phyloP scores from a whole-genome alignment of 768 basidiomycete species.

The Fomitopsis serialis region DNA sequence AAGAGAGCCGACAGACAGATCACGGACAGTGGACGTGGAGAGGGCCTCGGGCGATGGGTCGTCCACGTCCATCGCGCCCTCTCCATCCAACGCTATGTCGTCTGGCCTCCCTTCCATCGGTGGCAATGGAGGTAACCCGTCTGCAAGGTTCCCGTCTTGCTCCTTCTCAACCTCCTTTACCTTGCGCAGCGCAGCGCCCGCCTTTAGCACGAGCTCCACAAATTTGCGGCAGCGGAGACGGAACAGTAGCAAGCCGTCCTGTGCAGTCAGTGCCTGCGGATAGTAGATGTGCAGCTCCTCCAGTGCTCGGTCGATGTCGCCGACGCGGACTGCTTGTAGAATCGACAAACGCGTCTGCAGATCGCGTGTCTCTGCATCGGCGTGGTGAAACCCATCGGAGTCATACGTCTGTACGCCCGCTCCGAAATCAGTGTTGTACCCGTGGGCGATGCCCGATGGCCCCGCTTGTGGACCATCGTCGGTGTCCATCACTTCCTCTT shows the following conservation, averaged over 20 bases:
- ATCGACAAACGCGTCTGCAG: constrained; percentile 68
- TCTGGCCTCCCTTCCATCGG: constrained; percentile 13
- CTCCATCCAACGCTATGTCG: constrained; percentile 32
- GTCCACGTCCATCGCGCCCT: constrained; percentile 56
- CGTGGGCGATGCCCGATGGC: background rate
- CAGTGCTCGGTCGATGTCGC: constrained; percentile 69
- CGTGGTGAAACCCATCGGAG: background rate
- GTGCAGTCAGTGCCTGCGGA: constrained; percentile 59
- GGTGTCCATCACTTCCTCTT: constrained; percentile 11
- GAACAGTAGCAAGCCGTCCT: constrained; percentile 70
- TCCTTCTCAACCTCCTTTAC: constrained; percentile 39
- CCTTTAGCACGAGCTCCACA: constrained; percentile 73
- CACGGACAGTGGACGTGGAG: constrained; percentile 3
- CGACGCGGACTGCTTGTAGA: constrained; percentile 60
- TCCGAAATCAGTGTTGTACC: background rate
- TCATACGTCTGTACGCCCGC: background rate
- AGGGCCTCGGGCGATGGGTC: constrained; percentile 31
- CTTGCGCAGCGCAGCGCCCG: constrained; percentile 63
- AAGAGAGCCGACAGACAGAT: constrained; percentile 1
- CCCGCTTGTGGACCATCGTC: constrained; percentile 8
- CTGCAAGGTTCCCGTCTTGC: background rate
- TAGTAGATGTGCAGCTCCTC: constrained; percentile 48
- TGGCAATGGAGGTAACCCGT: background rate
- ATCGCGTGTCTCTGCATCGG: constrained; percentile 36
- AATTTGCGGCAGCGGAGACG: constrained; percentile 82